Evolutionary conservation across 768 basidiomycete species (phyloP).

Genomic region (Pleurotus ostreatus): DNA sequence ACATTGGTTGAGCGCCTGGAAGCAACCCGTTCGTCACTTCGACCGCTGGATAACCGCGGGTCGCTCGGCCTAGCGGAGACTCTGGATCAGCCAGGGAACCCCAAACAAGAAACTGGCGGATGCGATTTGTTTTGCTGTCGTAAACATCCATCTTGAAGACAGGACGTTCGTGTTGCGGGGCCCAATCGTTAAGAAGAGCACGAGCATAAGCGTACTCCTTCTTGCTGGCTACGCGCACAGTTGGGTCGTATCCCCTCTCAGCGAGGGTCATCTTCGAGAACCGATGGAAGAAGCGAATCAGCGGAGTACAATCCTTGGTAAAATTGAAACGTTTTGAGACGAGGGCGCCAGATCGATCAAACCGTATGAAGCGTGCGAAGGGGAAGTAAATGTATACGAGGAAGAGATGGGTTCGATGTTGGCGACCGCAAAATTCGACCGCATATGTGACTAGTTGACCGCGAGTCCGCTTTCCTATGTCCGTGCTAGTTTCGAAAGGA

Average conservation of each 20-base stretch:
- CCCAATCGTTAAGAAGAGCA: neutral
- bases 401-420: conserved; percentile 24
- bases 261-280: neutral
- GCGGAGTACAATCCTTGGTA: neutral
- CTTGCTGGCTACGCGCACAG: neutral
- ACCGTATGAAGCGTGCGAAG: conserved; percentile 23
- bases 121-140: neutral
- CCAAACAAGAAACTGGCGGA: neutral
- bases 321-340: conserved; percentile 24
- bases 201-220: neutral
- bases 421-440: conserved; percentile 17
- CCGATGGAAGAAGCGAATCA: neutral
- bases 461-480: conserved; percentile 1
- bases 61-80: conserved; percentile 14
- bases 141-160: neutral
- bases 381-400: conserved; percentile 20
- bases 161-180: neutral
- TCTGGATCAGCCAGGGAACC: neutral
- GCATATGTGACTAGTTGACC: conserved; percentile 21
- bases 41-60: conserved; percentile 15
- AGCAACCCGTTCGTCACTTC: conserved; percentile 7
- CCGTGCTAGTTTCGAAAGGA: neutral
- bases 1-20: conserved; percentile 8
- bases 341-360: conserved; percentile 28
- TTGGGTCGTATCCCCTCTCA: neutral